Base-by-base conservation (phyloP, 257 asterid species). In the Avicennia marina region DNA sequence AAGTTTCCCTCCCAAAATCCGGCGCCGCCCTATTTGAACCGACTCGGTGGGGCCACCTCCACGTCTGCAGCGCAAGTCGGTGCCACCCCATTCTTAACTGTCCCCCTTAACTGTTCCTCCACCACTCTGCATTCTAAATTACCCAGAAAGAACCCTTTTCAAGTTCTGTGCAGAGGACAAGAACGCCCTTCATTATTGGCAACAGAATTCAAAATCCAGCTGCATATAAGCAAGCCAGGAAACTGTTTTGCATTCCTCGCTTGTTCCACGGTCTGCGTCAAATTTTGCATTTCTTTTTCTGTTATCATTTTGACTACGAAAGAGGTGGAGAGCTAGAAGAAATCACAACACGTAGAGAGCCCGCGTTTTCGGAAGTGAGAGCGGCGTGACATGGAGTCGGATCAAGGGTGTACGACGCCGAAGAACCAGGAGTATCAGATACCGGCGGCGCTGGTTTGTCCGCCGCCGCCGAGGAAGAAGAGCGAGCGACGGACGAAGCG, bases 401-500 rank as follows among this genome's bases (percentile, higher is more conserved):
- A 67, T 67, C 72, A 75, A 60, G 90, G 68, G 48, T 86, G 95
- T 39, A 65, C 86, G 8, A 83, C 95, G 1, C 95, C 95, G 5
- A 83, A 65, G 69, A 68, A 72, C 39, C 67, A 64, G 24, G 87
- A 83, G 61, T 69, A 29, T 27, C 71, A 50, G 73, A 81, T 86
- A 56, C 90, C 87, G 48, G 62, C 69, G 44, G 54, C 67, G 2
- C 18, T 24, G 47, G 81, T 67, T 32, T 86, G 93, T 59, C 93
- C 95, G 2, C 85, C 87, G 16, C 90, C 94, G 50, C 86, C 95
- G 1, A 72, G 71, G 78, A 80, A 82, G 84, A 81, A 71, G 51
- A 58, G 41, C 0, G 55, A 56, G 34, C 44, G 43, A 47, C 60
- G 50, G 44, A 26, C 31, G 38, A 73, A 61, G 63, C 32, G 33